phyloP scores from a whole-genome alignment of 2,329 filamentous ascomycete species.

The Cytospora piceae region DNA sequence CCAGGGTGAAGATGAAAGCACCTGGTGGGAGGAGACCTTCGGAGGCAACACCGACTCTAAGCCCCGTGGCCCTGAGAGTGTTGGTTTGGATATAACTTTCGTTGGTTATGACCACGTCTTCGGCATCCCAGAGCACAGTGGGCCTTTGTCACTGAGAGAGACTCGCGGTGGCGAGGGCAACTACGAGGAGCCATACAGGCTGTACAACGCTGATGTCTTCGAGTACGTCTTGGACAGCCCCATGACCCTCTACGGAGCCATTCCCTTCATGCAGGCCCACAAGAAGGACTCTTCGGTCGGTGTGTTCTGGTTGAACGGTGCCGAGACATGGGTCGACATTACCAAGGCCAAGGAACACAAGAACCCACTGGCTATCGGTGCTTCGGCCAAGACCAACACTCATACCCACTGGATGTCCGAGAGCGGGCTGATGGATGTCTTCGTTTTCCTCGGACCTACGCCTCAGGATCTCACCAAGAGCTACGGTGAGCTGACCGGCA shows the following conservation, averaged over 20 bases:
- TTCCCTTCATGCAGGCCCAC: constrained; percentile 97
- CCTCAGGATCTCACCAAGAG: constrained; percentile 79
- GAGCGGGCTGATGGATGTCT: constrained; percentile 84
- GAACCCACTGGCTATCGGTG: constrained; percentile 78
- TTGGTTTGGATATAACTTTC: constrained; percentile 90
- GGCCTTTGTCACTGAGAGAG: constrained; percentile 83
- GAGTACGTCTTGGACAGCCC: constrained; percentile 97
- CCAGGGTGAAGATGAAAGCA: constrained; percentile 74
- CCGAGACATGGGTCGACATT: constrained; percentile 97
- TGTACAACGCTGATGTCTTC: constrained; percentile 97
- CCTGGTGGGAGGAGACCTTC: constrained; percentile 98
- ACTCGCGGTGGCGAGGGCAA: constrained; percentile 87
- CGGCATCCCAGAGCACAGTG: constrained; percentile 91
- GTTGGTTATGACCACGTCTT: constrained; percentile 90
- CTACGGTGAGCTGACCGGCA: constrained; percentile 90
- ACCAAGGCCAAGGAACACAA: constrained; percentile 74
- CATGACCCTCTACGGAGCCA: constrained; percentile 97
- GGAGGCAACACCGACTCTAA: constrained; percentile 95
- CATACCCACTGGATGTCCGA: constrained; percentile 98
- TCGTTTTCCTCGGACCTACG: constrained; percentile 89
- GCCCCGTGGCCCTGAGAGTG: constrained; percentile 90
- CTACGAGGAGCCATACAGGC: constrained; percentile 84
- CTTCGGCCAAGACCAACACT: constrained; percentile 71
- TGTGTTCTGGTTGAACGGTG: constrained; percentile 96
- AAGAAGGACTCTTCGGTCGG: constrained; percentile 91